phyloP scores from a whole-genome alignment of 164 flowering plant species.

The Sextonia rubra region DNA sequence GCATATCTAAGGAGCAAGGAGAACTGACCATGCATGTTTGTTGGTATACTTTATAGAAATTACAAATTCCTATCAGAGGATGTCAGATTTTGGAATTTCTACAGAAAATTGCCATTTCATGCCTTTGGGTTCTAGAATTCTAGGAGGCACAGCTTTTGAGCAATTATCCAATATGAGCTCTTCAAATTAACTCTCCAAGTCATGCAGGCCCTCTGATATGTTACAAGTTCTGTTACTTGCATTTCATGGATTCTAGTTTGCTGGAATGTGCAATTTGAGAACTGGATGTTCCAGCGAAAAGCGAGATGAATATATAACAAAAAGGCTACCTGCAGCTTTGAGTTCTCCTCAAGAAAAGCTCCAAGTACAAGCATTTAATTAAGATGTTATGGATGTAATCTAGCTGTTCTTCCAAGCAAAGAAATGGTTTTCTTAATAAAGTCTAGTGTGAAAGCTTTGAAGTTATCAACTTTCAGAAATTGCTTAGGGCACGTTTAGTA shows the following conservation, averaged over 20 bases:
- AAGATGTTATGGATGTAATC: neutral
- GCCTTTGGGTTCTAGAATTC: too few species aligned
- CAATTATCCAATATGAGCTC: too few species aligned
- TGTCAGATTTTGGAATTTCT: too few species aligned
- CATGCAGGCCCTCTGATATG: too few species aligned
- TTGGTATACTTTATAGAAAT: too few species aligned
- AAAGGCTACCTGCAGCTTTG: neutral
- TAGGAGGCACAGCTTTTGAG: too few species aligned
- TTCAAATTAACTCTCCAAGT: too few species aligned
- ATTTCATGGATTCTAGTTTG: neutral
- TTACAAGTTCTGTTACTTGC: neutral
- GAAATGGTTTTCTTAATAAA: neutral
- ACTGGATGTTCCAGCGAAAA: neutral
- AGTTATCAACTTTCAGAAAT: neutral
- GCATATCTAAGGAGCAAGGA: too few species aligned
- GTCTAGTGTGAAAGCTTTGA: neutral
- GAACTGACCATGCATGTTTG: too few species aligned
- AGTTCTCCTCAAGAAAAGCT: neutral
- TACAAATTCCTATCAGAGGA: too few species aligned
- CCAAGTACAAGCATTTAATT: neutral
- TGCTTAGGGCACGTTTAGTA: too few species aligned
- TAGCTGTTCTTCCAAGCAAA: constrained; percentile 5
- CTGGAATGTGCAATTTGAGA: neutral
- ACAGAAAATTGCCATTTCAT: too few species aligned
- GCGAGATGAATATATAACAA: neutral